Evolutionary conservation across 2,329 filamentous ascomycete species (phyloP), one percentile per base, ranked within the genome.

Genomic region (Paradendryphiella salina): DNA sequence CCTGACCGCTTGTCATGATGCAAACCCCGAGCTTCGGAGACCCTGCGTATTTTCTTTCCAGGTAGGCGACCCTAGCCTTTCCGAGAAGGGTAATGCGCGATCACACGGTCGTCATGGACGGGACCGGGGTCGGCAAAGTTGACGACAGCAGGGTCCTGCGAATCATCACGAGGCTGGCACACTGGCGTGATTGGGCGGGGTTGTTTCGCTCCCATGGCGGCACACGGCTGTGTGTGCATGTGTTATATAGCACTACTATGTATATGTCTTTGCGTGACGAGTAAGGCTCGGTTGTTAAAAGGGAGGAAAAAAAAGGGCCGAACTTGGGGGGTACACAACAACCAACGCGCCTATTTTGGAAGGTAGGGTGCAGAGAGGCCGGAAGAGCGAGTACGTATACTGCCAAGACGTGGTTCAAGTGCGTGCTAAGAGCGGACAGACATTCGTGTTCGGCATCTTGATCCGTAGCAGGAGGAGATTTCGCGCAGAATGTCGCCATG

Each of bases 81-180:
- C 53, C 40, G 11, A 32, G 15, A 39, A n/a, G 44, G 44, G 36
- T 31, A 50, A 32, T 50, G 47, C 47, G 41, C 46, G 48, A 45
- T 51, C 46, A 49, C 39, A 42, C 33, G 46, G 46, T 23, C 49
- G 34, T 45, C 20, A 28, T 45, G 31, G 28, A 39, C 32, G 38
- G 40, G 34, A 26, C 49, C 18, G 44, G 44, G 23, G 49, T 41
- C 44, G 43, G 49, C 37, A 38, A 37, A 48, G 31, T 46, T 52
- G 33, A 42, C 48, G n/a, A 38, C 31, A 28, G 13, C 33, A 23
- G 29, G 21, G 29, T 13, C 31, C 15, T 21, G 13, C 7, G 17
- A 23, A 11, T n/a, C 23, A 32, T 32, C 32, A 33, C 35, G 26
- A 45, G 46, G 40, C 33, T 28, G 39, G 26, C 26, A 23, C 43